Evolutionary conservation across 805 yeast genomes (phyloP), one percentile per base, ranked within the genome.

Genomic region (Candida rishiriensis): DNA sequence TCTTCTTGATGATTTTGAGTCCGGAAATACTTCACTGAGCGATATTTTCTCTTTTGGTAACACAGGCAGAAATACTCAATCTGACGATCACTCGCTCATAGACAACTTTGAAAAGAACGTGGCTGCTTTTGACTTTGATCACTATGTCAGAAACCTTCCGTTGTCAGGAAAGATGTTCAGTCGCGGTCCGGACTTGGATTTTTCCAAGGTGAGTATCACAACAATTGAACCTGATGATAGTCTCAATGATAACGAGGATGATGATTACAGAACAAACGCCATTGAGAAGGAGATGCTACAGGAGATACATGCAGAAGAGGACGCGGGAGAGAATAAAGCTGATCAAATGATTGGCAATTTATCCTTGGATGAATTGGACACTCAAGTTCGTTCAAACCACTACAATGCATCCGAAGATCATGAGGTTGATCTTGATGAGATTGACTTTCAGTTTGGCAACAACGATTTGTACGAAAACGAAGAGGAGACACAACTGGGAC

Each of bases 291-390:
- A 21, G 26, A 21, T 21, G 26, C 26, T 21, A 21, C 26, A 21
- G 7, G 26, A 21, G 26, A 21, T 21, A 21, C 26, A 21, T 21
- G 26, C 26, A 21, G 26, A 21, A 21, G 40, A 16, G 28, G 37
- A 44, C 18, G 32, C 31, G n/a, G 44, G 34, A 21, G 31, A 30
- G 3, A 17, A n/a, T 10, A 39, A 44, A 9, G 48, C 54, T 14
- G 52, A 48, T 18, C 49, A 47, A 21, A 57, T 65, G 41, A 55
- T 72, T 42, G 63, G 62, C 21, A 56, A 57, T 15, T 42, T 59
- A 10, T 62, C 64, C 9, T 54, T 68, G 32, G 61, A 57, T 29
- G 68, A 61, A 18, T 43, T 71, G 26, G 76, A 72, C 49, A 45
- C 53, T 26, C 70, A 67, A 52, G 59, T 61, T 18, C 57, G 66